A percentile compares a stretch with the other conserved stretches of the same genome.
These are phyloP conservation scores for Boletellus ananas DNA, from an alignment of 768 basidiomycete species.

Conservation along the genomic window DNA sequence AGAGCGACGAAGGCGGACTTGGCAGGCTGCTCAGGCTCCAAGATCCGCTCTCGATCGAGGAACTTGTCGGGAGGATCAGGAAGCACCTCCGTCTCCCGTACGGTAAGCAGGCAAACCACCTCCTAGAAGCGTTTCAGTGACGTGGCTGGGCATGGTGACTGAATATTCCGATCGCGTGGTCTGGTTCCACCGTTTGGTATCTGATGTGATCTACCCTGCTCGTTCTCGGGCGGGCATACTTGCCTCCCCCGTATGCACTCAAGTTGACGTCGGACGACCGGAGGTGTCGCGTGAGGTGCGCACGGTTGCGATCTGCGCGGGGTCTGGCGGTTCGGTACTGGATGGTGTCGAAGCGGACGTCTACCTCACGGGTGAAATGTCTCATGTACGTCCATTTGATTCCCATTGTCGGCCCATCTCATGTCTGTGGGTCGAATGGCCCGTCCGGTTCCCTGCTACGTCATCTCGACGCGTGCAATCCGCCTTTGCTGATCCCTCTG, in stretches of 20 bases:
- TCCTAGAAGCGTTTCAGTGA: conserved; percentile 14
- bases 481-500: background rate
- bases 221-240: conserved; percentile 1
- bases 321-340: conserved; percentile 80
- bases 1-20: conserved; percentile 51
- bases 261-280: conserved; percentile 69
- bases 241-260: conserved; percentile 3
- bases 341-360: conserved; percentile 73
- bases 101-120: conserved; percentile 38
- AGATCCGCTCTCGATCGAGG: conserved; percentile 54
- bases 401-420: conserved; percentile 17
- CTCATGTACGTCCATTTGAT: conserved; percentile 55
- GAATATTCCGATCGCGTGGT: background rate
- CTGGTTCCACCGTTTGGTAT: conserved; percentile 6
- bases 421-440: background rate
- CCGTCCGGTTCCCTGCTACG: background rate
- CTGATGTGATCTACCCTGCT: conserved; percentile 12
- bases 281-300: conserved; percentile 35
- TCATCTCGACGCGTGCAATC: background rate
- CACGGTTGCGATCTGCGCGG: conserved; percentile 87
- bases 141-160: background rate
- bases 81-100: conserved; percentile 54
- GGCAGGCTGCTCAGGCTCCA: conserved; percentile 67
- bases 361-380: conserved; percentile 91
- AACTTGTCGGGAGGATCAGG: conserved; percentile 67